These are phyloP conservation scores for Vanrija pseudolonga DNA, from an alignment of 1,284 basidiomycete species.

Conservation along the genomic window DNA sequence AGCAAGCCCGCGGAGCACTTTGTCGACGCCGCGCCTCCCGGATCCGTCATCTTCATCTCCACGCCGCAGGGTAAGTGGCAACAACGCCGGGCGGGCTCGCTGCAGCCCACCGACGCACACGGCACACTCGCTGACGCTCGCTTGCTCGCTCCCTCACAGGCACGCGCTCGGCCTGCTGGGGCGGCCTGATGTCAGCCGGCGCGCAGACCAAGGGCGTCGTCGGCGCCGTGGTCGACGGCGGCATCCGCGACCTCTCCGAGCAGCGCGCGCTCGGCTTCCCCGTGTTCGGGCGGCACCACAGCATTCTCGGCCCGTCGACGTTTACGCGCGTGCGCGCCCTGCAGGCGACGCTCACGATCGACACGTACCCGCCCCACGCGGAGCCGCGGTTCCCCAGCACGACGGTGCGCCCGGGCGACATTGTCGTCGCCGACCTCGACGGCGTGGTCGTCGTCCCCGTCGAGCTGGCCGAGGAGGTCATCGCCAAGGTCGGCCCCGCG, in stretches of 20 bases:
- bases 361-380: conserved; percentile 11
- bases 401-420: conserved; percentile 70
- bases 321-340: conserved; percentile 79
- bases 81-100: no score
- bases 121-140: no score
- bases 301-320: conserved; percentile 70
- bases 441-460: conserved; percentile 81
- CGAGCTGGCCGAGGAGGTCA: conserved; percentile 58
- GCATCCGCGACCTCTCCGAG: conserved; percentile 51
- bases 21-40: conserved; percentile 70
- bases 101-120: no score
- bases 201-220: conserved; percentile 46
- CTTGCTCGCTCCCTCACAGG: no score
- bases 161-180: conserved; percentile 42
- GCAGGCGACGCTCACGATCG: conserved; percentile 67
- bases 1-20: conserved; percentile 73
- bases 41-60: conserved; percentile 70
- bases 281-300: conserved; percentile 34
- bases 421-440: conserved; percentile 80
- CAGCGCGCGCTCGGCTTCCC: conserved; percentile 48
- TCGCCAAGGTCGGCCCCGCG: conserved; percentile 60
- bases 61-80: conserved; percentile 63
- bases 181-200: conserved; percentile 52
- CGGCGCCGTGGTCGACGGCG: conserved; percentile 52
- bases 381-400: conserved; percentile 50